Conservation (phyloP, 345 rosid genomes). For the Eucalyptus erythrocorys region DNA sequence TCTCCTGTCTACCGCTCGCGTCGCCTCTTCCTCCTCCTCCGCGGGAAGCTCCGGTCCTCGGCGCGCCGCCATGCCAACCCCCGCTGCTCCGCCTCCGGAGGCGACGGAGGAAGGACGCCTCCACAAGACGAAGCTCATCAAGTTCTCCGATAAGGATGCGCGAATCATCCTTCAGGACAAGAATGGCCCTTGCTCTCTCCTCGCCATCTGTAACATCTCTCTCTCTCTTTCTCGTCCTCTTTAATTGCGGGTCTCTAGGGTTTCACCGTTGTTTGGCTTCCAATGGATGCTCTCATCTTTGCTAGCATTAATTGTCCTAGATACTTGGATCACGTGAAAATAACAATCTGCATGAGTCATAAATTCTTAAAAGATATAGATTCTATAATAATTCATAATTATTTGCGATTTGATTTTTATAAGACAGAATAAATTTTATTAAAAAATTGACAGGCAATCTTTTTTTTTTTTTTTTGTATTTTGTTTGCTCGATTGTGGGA, state of each 20-base stretch:
- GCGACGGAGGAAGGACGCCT: neutral
- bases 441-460: too few relatives aligned
- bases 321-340: too few relatives aligned
- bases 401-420: too few relatives aligned
- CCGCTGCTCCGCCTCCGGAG: conserved; percentile 1
- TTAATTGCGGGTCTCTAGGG: conserved; percentile 3
- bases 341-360: too few relatives aligned
- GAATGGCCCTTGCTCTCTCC: conserved; percentile 95
- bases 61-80: neutral
- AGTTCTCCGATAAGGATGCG: conserved; percentile 61
- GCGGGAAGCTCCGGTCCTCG: neutral
- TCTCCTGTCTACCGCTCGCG: too few relatives aligned
- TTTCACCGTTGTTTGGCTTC: neutral
- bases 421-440: too few relatives aligned
- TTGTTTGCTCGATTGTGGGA: too few relatives aligned
- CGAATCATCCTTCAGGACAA: conserved; percentile 87
- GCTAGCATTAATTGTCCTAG: too few relatives aligned
- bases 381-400: too few relatives aligned
- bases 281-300: neutral
- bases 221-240: neutral
- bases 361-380: too few relatives aligned
- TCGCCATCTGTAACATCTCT: conserved; percentile 67
- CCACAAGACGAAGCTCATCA: conserved; percentile 55
- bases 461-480: too few relatives aligned
- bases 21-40: neutral